phyloP scores from a whole-genome alignment of 2,329 filamentous ascomycete species.

The Rasamsonia emersonii region DNA sequence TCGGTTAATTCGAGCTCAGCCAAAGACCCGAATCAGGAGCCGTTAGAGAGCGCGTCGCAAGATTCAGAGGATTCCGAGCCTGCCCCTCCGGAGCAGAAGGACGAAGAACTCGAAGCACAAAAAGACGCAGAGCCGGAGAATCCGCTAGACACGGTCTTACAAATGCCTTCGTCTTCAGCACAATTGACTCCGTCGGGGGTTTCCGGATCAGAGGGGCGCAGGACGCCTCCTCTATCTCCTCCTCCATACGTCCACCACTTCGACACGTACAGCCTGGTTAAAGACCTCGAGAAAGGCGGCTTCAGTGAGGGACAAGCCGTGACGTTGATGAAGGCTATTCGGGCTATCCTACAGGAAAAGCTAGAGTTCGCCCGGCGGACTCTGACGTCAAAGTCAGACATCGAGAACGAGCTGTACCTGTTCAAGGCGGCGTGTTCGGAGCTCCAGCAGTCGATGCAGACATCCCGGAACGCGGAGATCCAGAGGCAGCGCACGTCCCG shows the following conservation, averaged over 20 bases:
- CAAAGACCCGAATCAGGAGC: constrained; percentile 1
- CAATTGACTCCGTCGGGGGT: constrained; percentile 21
- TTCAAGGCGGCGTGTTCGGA: constrained; percentile 93
- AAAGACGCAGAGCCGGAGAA: constrained; percentile 12
- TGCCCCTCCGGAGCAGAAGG: constrained; percentile 4
- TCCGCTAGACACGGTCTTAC: constrained; percentile 33
- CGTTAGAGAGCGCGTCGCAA: not conserved
- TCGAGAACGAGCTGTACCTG: constrained; percentile 91
- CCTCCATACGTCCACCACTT: constrained; percentile 91
- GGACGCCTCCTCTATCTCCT: constrained; percentile 56
- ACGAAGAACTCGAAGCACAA: constrained; percentile 1
- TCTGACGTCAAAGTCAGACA: constrained; percentile 80
- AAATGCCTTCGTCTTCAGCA: constrained; percentile 32
- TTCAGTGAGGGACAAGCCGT: constrained; percentile 69
- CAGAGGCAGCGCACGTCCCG: constrained; percentile 77
- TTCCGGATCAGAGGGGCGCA: constrained; percentile 29
- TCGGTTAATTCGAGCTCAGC: too few species aligned
- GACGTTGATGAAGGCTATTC: constrained; percentile 86
- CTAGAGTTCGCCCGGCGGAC: constrained; percentile 70
- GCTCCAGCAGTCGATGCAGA: constrained; percentile 75
- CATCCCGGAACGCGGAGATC: constrained; percentile 64
- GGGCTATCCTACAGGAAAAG: constrained; percentile 66
- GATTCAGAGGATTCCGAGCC: not conserved
- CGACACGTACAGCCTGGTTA: constrained; percentile 84
- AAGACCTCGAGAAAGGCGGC: constrained; percentile 61